phyloP scores from a whole-genome alignment of 805 yeast species.

The Yarrowia deformans region DNA sequence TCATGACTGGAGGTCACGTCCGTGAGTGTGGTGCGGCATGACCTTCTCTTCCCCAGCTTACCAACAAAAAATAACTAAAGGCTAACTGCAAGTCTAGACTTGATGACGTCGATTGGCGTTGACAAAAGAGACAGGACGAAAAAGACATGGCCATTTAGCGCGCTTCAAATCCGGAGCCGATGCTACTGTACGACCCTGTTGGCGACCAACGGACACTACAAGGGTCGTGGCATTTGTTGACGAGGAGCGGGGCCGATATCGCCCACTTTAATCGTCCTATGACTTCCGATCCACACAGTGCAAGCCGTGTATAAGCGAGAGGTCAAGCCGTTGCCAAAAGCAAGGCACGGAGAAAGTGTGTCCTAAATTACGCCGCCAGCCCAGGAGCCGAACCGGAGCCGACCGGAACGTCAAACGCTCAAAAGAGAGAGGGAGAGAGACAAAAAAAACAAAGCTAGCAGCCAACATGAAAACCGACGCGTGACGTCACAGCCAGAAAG shows the following conservation, averaged over 20 bases:
- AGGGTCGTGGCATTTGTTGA: too few relatives aligned
- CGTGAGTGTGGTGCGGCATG: neutral
- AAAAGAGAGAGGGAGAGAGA: neutral
- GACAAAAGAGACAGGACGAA: too few relatives aligned
- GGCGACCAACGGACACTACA: too few relatives aligned
- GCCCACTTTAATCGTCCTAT: too few relatives aligned
- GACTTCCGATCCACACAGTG: too few relatives aligned
- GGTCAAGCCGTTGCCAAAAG: neutral
- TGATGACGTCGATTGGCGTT: conserved; percentile 1
- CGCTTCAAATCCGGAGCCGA: neutral
- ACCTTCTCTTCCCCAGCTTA: neutral
- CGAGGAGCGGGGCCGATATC: too few relatives aligned
- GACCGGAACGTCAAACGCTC: neutral
- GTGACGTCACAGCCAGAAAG: neutral
- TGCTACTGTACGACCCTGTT: too few relatives aligned
- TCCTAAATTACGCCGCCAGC: neutral
- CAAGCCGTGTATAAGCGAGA: neutral
- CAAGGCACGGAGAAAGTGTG: neutral
- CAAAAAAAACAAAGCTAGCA: neutral
- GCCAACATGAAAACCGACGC: neutral
- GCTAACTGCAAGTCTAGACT: conserved; percentile 8
- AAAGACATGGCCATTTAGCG: neutral
- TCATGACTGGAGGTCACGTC: neutral
- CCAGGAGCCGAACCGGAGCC: conserved; percentile 8
- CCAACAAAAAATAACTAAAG: neutral